phyloP scores from a whole-genome alignment of 208 protist species.

The Herpetomonas muscarum region DNA sequence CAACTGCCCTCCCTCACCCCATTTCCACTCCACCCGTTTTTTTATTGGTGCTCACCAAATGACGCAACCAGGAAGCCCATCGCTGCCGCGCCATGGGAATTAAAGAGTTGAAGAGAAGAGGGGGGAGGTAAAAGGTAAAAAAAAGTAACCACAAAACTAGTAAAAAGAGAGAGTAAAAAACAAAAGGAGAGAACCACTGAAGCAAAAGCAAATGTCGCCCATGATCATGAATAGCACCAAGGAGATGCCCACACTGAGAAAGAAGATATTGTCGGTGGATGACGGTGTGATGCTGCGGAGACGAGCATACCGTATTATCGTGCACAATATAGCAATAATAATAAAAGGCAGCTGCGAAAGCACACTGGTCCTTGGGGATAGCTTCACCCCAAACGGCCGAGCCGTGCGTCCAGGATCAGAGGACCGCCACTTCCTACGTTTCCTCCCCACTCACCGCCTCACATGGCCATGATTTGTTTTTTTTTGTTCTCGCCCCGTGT shows the following conservation, averaged over 20 bases:
- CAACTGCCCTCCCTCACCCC: too few relatives aligned
- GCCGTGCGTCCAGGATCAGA: too few relatives aligned
- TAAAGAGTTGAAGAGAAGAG: not conserved
- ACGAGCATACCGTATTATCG: too few relatives aligned
- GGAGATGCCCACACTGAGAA: not conserved
- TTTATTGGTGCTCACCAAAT: too few relatives aligned
- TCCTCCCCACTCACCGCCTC: too few relatives aligned
- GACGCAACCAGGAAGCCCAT: too few relatives aligned
- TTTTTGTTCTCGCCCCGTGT: conserved; percentile 3
- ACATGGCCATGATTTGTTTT: not conserved
- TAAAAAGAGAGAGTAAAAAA: not conserved
- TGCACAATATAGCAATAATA: not conserved
- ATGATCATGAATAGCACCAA: not conserved
- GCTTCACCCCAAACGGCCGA: too few relatives aligned
- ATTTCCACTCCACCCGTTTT: too few relatives aligned
- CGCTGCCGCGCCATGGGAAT: not conserved
- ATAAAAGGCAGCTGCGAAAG: too few relatives aligned
- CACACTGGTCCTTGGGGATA: too few relatives aligned
- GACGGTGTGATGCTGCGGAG: not conserved
- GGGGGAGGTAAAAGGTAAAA: not conserved
- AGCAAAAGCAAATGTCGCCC: not conserved
- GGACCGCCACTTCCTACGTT: too few relatives aligned
- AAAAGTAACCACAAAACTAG: not conserved
- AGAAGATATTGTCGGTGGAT: conserved; percentile 1
- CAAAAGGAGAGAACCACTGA: not conserved